These are phyloP conservation scores for Pseudoturritis turrita DNA, from an alignment of 345 rosid species.

Conservation along the genomic window DNA sequence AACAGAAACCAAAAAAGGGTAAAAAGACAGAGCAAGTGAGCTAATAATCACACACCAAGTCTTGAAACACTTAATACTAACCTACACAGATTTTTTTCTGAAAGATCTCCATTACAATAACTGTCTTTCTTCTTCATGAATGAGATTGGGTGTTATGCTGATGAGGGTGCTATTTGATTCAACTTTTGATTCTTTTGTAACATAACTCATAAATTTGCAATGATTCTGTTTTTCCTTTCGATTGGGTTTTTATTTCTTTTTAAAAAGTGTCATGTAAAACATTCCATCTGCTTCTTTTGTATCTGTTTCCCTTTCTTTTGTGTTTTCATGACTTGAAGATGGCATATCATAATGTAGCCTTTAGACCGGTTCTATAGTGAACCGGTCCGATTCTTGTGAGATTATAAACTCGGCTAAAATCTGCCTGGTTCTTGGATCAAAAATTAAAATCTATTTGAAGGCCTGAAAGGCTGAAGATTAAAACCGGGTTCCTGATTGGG, in stretches of 20 bases:
- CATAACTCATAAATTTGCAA: not conserved
- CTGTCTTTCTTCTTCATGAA: not conserved
- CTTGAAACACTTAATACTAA: slow-evolving; percentile 23
- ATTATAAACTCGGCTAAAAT: too few relatives aligned
- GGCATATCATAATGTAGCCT: not conserved
- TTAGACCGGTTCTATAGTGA: too few relatives aligned
- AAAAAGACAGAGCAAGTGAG: slow-evolving; percentile 46
- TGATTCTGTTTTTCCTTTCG: not conserved
- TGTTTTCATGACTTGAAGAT: not conserved
- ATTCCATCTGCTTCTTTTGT: not conserved
- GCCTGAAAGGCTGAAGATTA: too few relatives aligned
- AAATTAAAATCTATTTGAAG: too few relatives aligned
- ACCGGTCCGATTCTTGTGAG: too few relatives aligned
- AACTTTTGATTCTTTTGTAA: slow-evolving; percentile 16
- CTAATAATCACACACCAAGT: slow-evolving; percentile 3
- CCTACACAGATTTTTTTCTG: slow-evolving; percentile 4
- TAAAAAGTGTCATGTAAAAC: not conserved
- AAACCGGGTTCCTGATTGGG: too few relatives aligned
- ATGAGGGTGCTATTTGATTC: not conserved
- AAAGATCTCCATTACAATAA: not conserved
- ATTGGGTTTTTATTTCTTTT: not conserved
- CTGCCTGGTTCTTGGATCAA: too few relatives aligned
- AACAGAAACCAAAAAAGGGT: slow-evolving; percentile 65
- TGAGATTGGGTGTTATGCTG: not conserved
- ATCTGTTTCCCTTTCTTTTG: not conserved